A percentile compares a stretch with the other conserved stretches of the same genome.
Conservation (phyloP, 306 rosid genomes). For the Cicer pinnatifidum region DNA sequence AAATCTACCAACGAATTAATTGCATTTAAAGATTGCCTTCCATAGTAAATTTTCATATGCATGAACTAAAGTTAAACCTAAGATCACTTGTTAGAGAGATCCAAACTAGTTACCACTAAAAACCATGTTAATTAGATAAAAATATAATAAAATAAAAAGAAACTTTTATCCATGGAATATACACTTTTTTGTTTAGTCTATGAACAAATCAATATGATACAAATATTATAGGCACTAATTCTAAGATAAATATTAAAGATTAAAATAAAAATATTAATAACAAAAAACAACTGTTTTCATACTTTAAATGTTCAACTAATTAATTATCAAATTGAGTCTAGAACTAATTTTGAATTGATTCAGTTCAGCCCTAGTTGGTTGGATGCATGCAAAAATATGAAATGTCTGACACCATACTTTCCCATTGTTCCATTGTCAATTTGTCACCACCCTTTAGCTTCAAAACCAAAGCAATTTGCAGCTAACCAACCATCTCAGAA, state of each 20-base stretch:
- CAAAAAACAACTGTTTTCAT: too few species aligned
- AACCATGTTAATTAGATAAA: background rate
- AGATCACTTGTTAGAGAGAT: background rate
- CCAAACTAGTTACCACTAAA: background rate
- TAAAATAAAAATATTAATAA: background rate
- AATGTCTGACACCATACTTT: too few species aligned
- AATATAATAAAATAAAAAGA: background rate
- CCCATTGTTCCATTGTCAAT: too few species aligned
- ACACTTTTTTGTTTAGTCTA: background rate
- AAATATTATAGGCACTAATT: background rate
- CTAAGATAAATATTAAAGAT: background rate
- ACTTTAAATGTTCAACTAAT: background rate
- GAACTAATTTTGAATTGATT: too few species aligned
- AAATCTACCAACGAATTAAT: too few species aligned
- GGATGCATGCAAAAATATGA: too few species aligned
- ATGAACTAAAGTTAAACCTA: background rate
- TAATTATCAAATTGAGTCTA: too few species aligned
- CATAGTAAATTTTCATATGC: background rate
- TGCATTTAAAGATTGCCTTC: background rate
- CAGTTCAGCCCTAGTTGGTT: too few species aligned
- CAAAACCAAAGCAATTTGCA: too few species aligned
- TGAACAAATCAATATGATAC: background rate
- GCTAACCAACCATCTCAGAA: too few species aligned
- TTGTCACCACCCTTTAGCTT: too few species aligned
- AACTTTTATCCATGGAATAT: background rate